Base-by-base conservation (phyloP, 2,329 filamentous ascomycete genomes). In the Talaromyces sp. region DNA sequence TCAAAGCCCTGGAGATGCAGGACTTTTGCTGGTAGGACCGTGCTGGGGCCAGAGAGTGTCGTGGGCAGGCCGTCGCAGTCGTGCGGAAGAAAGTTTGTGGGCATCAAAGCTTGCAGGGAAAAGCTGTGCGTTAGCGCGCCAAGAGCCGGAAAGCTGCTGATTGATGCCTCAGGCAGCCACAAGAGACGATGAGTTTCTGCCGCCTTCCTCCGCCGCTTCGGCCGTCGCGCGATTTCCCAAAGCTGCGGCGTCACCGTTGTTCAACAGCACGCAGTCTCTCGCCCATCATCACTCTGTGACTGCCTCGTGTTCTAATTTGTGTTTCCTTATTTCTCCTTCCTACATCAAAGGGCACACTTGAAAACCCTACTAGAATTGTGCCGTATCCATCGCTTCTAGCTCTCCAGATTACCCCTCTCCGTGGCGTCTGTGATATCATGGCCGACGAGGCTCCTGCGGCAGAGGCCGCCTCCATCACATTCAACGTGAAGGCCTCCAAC, bases 401-500 rank as follows among this genome's bases (percentile, higher is more conserved):
- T 28, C 57, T 34, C 30, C 16, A 18, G 4, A 5, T 16, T 59
- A 50, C 58, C 61, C 61, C 59, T 57, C 59, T 51, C 42, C 56
- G 31, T 23, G 30, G 44, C 30, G 23, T 30, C 47, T 55, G 40
- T 60, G 36, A 62, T 54, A 72, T 66, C 69, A 78, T 78, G 76
- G 75, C 76, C 63, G 76, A 78, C 63, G 75, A 77, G 60, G 71
- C 68, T 61, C 65, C 71, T 63, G 57, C 80, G 70, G 75, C 81
- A 61, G 83, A 86, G 70, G 91, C 93, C 72, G 80, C 88, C 71
- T 88, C 93, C 70, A 81, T 99, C 79, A 96, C 91, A 76, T 98
- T 99, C 86, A 95, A 92, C 80, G 89, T 99, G 78, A 99, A 98
- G 82, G 91, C 91, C n/a, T 93, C 92, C n/a, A 89, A 88, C 69